These are phyloP conservation scores for Nicotiana obtusifolia DNA, from an alignment of 257 asterid genomes.

Conservation along the genomic window DNA sequence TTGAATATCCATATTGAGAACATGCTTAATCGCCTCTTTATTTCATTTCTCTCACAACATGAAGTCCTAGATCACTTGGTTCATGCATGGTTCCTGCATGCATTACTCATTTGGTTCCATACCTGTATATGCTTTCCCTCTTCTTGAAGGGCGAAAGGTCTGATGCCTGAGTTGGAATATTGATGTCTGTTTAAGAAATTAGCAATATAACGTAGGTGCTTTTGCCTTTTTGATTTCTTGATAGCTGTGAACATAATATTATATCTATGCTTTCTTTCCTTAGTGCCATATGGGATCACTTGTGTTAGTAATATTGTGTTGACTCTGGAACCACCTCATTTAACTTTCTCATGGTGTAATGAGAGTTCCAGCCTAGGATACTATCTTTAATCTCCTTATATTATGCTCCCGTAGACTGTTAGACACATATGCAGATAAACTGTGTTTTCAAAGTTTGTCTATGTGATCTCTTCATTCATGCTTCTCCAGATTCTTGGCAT, in stretches of 20 bases:
- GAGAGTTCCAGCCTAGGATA: neutral
- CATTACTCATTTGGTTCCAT: neutral
- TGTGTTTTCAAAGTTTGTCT: neutral
- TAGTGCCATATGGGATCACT: neutral
- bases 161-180: neutral
- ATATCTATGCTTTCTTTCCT: neutral
- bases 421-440: neutral
- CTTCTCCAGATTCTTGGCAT: conserved; percentile 72
- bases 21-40: neutral
- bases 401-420: neutral
- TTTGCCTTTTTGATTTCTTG: neutral
- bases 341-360: neutral
- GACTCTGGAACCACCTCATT: neutral
- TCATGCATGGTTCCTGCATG: neutral
- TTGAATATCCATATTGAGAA: neutral
- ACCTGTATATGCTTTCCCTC: neutral
- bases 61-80: neutral
- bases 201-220: neutral
- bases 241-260: neutral
- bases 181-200: neutral
- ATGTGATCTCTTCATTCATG: conserved; percentile 1
- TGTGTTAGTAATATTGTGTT: neutral
- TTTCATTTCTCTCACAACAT: neutral
- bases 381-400: neutral
- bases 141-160: neutral